These are phyloP conservation scores for Dactylellina sp. DNA, from an alignment of 2,329 filamentous ascomycete genomes.

Conservation along the genomic window DNA sequence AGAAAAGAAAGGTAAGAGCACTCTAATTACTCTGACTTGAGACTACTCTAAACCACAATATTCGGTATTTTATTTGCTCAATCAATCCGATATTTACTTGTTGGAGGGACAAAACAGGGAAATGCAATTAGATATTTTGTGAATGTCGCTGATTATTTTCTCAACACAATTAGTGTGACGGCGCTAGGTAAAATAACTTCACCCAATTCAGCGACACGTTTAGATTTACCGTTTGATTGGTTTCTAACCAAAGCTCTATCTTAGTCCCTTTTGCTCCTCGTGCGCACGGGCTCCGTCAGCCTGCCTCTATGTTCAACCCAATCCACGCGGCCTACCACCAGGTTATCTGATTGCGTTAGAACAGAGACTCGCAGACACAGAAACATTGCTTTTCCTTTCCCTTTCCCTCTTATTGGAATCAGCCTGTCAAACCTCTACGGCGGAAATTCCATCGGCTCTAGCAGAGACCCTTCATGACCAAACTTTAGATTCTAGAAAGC, in stretches of 20 bases:
- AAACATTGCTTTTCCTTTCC: conserved; percentile 26
- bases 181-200: conserved; percentile 25
- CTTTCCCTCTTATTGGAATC: conserved; percentile 36
- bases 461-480: conserved; percentile 12
- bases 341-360: conserved; percentile 44
- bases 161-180: conserved; percentile 25
- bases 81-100: too few relatives aligned
- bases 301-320: conserved; percentile 33
- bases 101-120: too few relatives aligned
- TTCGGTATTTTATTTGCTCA: too few relatives aligned
- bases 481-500: conserved; percentile 9
- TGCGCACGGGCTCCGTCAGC: conserved; percentile 42
- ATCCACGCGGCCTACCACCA: conserved; percentile 40
- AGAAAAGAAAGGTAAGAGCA: conserved; percentile 43
- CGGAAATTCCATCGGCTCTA: conserved; percentile 3
- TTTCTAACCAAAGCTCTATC: background rate
- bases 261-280: conserved; percentile 43
- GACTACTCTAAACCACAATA: too few relatives aligned
- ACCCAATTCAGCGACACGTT: background rate
- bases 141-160: too few relatives aligned
- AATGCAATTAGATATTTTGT: too few relatives aligned
- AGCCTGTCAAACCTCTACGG: background rate
- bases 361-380: conserved; percentile 42
- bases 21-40: background rate
- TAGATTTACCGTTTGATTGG: too few relatives aligned